Conservation (phyloP, 2,329 filamentous ascomycete species). For the Metarhizium anisopliae region DNA sequence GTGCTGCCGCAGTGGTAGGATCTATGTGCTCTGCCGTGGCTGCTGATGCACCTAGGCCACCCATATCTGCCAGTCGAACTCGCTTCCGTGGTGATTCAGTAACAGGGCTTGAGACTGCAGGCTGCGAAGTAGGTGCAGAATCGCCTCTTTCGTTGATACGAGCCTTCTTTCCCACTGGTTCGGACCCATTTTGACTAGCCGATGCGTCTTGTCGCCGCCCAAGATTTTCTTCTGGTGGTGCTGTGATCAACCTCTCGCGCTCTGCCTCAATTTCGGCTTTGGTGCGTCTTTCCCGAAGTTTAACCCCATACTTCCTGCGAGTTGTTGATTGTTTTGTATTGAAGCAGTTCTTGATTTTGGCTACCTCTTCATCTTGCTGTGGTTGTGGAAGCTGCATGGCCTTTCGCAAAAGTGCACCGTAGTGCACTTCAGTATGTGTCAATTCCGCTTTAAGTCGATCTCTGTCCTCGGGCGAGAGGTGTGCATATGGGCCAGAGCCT, state of each 20-base stretch:
- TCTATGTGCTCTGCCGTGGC: slow-evolving; percentile 28
- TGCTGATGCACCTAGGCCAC: slow-evolving; percentile 24
- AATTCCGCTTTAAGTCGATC: slow-evolving; percentile 19
- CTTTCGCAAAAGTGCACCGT: slow-evolving; percentile 31
- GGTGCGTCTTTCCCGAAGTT: slow-evolving; percentile 39
- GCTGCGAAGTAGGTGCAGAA: background rate
- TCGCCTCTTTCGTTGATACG: slow-evolving; percentile 9
- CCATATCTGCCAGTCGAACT: slow-evolving; percentile 23
- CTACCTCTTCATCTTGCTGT: slow-evolving; percentile 23
- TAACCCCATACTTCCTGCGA: slow-evolving; percentile 49
- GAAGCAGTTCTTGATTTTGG: slow-evolving; percentile 41
- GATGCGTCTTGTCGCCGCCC: background rate
- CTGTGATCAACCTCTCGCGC: slow-evolving; percentile 26
- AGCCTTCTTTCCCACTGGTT: slow-evolving; percentile 15
- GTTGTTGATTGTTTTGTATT: slow-evolving; percentile 48
- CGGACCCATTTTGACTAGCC: background rate
- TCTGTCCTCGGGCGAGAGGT: slow-evolving; percentile 26
- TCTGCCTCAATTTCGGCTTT: slow-evolving; percentile 35
- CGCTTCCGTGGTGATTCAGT: slow-evolving; percentile 11
- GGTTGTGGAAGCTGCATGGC: slow-evolving; percentile 29
- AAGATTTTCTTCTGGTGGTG: background rate
- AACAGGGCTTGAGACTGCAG: background rate
- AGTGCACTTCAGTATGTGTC: slow-evolving; percentile 23
- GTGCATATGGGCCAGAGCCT: slow-evolving; percentile 31
- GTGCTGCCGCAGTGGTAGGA: slow-evolving; percentile 17